Evolutionary conservation across 768 basidiomycete genomes (phyloP).

Genomic region (Hericium rajendrae): DNA sequence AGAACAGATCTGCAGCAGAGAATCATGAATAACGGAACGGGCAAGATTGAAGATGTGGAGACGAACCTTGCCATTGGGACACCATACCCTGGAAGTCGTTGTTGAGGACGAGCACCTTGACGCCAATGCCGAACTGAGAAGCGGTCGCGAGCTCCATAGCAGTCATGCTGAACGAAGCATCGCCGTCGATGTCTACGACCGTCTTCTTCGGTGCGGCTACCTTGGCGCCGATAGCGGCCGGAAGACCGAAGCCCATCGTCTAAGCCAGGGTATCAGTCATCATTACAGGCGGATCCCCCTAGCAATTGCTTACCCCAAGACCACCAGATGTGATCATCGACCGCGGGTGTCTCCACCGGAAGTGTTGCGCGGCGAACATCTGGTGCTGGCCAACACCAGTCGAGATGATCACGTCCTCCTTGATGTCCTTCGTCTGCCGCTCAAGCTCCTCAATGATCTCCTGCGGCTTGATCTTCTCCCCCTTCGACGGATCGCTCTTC

Average conservation of each 20-base stretch:
- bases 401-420: constrained; percentile 79
- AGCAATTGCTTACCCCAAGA: constrained; percentile 56
- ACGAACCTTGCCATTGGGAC: constrained; percentile 91
- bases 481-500: constrained; percentile 37
- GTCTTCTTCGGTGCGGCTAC: constrained; percentile 90
- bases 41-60: background rate
- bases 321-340: constrained; percentile 92
- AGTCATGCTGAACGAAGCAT: constrained; percentile 98
- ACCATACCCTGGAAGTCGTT: constrained; percentile 99
- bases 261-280: constrained; percentile 21
- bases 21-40: background rate
- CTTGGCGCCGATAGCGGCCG: constrained; percentile 92
- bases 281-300: background rate
- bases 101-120: constrained; percentile 89
- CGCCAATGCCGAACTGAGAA: constrained; percentile 82
- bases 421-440: constrained; percentile 62
- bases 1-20: constrained; percentile 69
- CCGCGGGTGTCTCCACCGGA: constrained; percentile 80
- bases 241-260: constrained; percentile 99
- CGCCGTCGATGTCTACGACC: constrained; percentile 94
- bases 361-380: constrained; percentile 98
- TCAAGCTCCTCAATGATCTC: constrained; percentile 93
- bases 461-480: constrained; percentile 85
- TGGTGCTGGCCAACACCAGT: constrained; percentile 99
- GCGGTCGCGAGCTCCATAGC: constrained; percentile 98